These are phyloP conservation scores for Carex parvula DNA, from an alignment of 176 grass and related monocot genomes.

Conservation along the genomic window DNA sequence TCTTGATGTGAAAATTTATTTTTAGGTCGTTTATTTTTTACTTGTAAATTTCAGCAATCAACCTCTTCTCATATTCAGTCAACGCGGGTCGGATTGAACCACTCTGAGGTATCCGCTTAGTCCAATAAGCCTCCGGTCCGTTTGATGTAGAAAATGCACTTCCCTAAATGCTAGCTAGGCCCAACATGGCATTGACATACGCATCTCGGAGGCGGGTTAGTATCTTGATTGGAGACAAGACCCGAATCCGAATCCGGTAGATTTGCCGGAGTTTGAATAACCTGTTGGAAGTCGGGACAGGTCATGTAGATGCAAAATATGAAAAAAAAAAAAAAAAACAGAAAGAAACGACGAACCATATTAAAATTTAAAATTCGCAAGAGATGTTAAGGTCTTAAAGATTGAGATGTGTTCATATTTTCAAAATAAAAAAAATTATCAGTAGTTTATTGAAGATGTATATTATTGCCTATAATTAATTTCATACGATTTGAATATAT, in stretches of 20 bases:
- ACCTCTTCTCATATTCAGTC: slow-evolving; percentile 44
- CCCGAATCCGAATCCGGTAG: slow-evolving; percentile 27
- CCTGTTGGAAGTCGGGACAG: neutral
- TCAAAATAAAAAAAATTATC: too few relatives aligned
- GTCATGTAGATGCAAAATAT: too few relatives aligned
- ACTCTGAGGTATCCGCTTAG: slow-evolving; percentile 49
- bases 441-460: too few relatives aligned
- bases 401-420: too few relatives aligned
- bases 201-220: slow-evolving; percentile 55
- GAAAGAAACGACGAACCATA: too few relatives aligned
- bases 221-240: slow-evolving; percentile 43
- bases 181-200: slow-evolving; percentile 66
- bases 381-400: too few relatives aligned
- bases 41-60: slow-evolving; percentile 77
- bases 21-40: neutral
- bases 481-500: too few relatives aligned
- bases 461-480: too few relatives aligned
- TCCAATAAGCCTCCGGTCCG: slow-evolving; percentile 44
- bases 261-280: slow-evolving; percentile 41
- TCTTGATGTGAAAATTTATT: neutral
- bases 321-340: too few relatives aligned
- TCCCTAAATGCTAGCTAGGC: slow-evolving; percentile 38
- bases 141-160: slow-evolving; percentile 9
- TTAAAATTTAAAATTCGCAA: too few relatives aligned
- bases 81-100: slow-evolving; percentile 23